These are phyloP conservation scores for Trichopus zeylanicus DNA, from an alignment of 116 monocot species.

Conservation along the genomic window DNA sequence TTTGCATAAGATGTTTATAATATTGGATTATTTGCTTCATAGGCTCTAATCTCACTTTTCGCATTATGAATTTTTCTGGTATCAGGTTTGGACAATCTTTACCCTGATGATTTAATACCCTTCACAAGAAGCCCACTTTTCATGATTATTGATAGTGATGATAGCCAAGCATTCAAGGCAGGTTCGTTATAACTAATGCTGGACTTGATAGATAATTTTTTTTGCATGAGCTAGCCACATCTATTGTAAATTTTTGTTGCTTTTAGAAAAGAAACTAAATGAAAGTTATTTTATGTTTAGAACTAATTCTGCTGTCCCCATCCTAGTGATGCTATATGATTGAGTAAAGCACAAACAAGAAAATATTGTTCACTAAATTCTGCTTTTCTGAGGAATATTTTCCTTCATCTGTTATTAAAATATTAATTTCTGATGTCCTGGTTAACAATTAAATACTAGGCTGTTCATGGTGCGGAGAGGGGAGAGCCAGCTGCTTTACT, in stretches of 20 bases:
- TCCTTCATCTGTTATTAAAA: neutral
- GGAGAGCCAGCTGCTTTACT: constrained; percentile 79
- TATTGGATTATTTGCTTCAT: too few relatives aligned
- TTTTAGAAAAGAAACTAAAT: too few relatives aligned
- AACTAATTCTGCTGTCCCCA: too few relatives aligned
- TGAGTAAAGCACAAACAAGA: neutral
- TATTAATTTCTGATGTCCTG: neutral
- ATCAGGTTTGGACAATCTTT: constrained; percentile 70
- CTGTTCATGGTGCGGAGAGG: constrained; percentile 75
- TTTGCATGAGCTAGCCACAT: neutral
- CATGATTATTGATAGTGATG: constrained; percentile 88
- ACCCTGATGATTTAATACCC: constrained; percentile 89
- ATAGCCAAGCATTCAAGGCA: constrained; percentile 99
- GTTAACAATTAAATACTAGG: too few relatives aligned
- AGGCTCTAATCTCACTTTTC: too few relatives aligned
- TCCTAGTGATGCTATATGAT: too few relatives aligned
- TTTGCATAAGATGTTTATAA: too few relatives aligned
- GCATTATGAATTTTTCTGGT: too few relatives aligned
- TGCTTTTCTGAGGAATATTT: neutral
- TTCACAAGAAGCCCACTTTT: constrained; percentile 95
- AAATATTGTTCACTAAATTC: neutral
- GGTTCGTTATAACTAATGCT: constrained; percentile 90
- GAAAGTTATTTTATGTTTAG: too few relatives aligned
- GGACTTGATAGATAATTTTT: neutral
- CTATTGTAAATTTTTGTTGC: neutral